A percentile compares a stretch with the other conserved stretches of the same genome.
Conservation (phyloP, 257 asterid genomes). For the Lycium barbarum region DNA sequence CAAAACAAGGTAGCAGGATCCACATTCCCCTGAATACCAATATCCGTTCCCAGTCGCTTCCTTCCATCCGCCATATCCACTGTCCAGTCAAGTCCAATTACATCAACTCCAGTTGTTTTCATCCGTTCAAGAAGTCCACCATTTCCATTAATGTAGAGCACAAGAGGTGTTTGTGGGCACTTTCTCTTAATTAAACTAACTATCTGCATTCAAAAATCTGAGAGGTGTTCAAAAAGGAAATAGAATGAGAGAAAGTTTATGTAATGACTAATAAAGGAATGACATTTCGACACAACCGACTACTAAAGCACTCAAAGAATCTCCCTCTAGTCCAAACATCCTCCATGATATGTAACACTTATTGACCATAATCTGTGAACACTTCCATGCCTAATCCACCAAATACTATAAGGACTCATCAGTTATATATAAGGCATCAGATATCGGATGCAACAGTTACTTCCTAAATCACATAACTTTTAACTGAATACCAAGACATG, state of each 20-base stretch:
- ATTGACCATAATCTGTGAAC: neutral
- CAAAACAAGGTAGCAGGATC: slow-evolving; percentile 87
- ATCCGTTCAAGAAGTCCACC: slow-evolving; percentile 94
- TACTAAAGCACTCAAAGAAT: neutral
- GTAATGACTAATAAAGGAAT: neutral
- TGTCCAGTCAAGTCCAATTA: slow-evolving; percentile 97
- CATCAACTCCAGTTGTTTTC: slow-evolving; percentile 94
- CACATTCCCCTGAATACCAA: slow-evolving; percentile 87
- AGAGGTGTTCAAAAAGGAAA: slow-evolving; percentile 36
- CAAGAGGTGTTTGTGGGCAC: slow-evolving; percentile 90
- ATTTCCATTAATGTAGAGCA: slow-evolving; percentile 89
- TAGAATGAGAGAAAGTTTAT: neutral
- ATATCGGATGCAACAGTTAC: neutral
- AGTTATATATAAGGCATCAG: neutral
- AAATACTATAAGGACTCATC: neutral
- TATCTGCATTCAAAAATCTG: slow-evolving; percentile 61
- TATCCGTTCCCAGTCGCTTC: slow-evolving; percentile 56
- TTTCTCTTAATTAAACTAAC: slow-evolving; percentile 64
- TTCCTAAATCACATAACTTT: neutral
- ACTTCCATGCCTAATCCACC: neutral
- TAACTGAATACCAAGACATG: slow-evolving; percentile 5
- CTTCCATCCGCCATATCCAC: slow-evolving; percentile 92
- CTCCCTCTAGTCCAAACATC: slow-evolving; percentile 7
- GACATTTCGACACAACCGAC: neutral
- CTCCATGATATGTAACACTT: slow-evolving; percentile 43